Evolutionary conservation across 1,139 yeast species (phyloP).

Genomic region (Blastobotrys elegans): DNA sequence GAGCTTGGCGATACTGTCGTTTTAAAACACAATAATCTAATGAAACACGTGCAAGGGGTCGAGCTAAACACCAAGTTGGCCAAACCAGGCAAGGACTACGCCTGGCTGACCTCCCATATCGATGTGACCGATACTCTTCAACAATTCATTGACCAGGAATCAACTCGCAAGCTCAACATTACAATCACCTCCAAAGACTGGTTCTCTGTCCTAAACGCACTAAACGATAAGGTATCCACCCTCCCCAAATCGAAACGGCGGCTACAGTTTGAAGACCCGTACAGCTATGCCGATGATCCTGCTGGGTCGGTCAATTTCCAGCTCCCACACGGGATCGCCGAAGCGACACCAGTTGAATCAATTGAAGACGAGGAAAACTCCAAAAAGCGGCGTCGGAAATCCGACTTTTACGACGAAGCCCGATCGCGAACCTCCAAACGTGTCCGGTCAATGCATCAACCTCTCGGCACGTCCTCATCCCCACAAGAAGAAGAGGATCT

Average conservation of each 20-base stretch:
- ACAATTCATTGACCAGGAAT: constrained; percentile 2
- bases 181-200: constrained; percentile 27
- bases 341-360: background rate
- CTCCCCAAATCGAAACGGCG: constrained; percentile 21
- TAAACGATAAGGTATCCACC: constrained; percentile 23
- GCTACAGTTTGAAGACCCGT: constrained; percentile 25
- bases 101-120: constrained; percentile 20
- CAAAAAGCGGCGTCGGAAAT: constrained; percentile 9
- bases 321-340: constrained; percentile 22
- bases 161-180: constrained; percentile 17
- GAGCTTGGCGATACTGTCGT: constrained; percentile 27
- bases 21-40: constrained; percentile 16
- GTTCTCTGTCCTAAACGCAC: constrained; percentile 23
- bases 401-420: constrained; percentile 10
- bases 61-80: constrained; percentile 14
- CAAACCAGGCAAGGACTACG: constrained; percentile 13
- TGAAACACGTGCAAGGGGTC: constrained; percentile 15
- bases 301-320: constrained; percentile 23
- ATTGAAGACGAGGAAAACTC: background rate
- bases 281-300: constrained; percentile 21
- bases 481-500: constrained; percentile 27
- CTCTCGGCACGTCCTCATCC: constrained; percentile 31
- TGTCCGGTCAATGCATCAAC: constrained; percentile 31
- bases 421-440: constrained; percentile 28
- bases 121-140: constrained; percentile 4